phyloP scores from a whole-genome alignment of 139 green algal species.

The Nannochloris sp. region DNA sequence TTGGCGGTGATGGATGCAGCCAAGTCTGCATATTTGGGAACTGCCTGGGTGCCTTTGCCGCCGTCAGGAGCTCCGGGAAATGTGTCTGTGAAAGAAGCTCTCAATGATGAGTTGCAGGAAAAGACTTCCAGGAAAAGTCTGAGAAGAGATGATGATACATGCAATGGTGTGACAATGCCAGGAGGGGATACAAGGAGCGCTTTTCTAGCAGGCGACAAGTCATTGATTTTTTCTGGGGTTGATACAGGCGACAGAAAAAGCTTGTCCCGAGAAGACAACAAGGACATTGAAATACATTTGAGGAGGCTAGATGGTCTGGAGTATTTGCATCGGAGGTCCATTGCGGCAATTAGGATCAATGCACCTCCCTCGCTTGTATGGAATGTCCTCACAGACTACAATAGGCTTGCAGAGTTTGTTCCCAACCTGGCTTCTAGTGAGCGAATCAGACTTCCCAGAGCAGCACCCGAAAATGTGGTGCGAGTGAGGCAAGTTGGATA shows the following conservation, averaged over 20 bases:
- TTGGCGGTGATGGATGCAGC: background rate
- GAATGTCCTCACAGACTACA: conserved; percentile 48
- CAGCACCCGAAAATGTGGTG: conserved; percentile 17
- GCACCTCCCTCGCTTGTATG: conserved; percentile 34
- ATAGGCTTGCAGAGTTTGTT: conserved; percentile 40
- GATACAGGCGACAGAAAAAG: no score
- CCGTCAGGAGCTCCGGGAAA: conserved; percentile 9
- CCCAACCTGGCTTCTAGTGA: conserved; percentile 44
- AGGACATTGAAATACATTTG: conserved; percentile 39
- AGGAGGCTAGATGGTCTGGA: conserved; percentile 33
- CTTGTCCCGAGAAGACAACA: no score
- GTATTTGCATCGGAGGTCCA: conserved; percentile 32
- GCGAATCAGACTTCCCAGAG: conserved; percentile 21
- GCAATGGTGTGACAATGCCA: background rate
- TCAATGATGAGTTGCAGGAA: conserved; percentile 29
- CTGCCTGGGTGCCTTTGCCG: conserved; percentile 31
- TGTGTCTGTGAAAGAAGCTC: conserved; percentile 5
- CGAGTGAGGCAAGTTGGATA: conserved; percentile 42
- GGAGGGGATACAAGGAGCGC: no score
- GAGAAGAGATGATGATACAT: background rate
- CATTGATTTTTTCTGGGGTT: no score
- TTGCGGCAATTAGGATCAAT: conserved; percentile 34
- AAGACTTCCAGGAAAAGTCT: background rate
- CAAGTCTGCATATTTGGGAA: conserved; percentile 26
- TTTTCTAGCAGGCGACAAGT: no score